phyloP scores from a whole-genome alignment of 2,329 filamentous ascomycete genomes.

The Pseudogymnoascus sp. region DNA sequence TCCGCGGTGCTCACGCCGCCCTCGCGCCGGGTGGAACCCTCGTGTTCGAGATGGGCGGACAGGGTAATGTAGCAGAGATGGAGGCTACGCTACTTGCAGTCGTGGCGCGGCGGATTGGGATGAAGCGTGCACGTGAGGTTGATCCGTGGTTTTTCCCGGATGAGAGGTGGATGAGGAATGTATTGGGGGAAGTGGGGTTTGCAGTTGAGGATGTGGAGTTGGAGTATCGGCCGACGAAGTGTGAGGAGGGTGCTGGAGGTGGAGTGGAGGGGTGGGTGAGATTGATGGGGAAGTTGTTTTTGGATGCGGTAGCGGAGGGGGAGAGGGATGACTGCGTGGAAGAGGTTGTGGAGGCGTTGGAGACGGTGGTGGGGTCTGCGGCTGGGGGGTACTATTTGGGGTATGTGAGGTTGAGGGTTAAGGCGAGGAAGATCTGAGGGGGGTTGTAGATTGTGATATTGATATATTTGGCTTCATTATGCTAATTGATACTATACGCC shows the following conservation, averaged over 20 bases:
- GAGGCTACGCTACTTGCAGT: slow-evolving; percentile 50
- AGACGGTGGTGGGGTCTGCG: slow-evolving; percentile 48
- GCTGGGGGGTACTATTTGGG: slow-evolving; percentile 52
- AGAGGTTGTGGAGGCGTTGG: slow-evolving; percentile 50
- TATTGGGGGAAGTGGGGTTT: slow-evolving; percentile 34
- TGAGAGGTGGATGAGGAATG: slow-evolving; percentile 47
- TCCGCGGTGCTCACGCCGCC: slow-evolving; percentile 23
- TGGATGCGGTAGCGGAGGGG: slow-evolving; percentile 45
- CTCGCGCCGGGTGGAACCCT: slow-evolving; percentile 53
- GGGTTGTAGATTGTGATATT: not conserved
- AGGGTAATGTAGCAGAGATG: slow-evolving; percentile 62
- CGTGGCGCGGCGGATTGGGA: slow-evolving; percentile 45
- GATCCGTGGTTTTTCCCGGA: slow-evolving; percentile 70
- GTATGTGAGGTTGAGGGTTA: slow-evolving; percentile 49
- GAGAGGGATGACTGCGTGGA: slow-evolving; percentile 47
- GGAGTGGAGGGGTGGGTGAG: slow-evolving; percentile 61
- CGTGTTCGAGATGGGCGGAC: slow-evolving; percentile 66
- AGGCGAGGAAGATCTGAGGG: slow-evolving; percentile 36
- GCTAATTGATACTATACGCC: not conserved
- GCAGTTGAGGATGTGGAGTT: slow-evolving; percentile 46
- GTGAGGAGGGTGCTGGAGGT: slow-evolving; percentile 47
- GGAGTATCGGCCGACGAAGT: slow-evolving; percentile 59
- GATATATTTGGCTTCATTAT: not conserved
- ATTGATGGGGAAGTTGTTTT: slow-evolving; percentile 54
- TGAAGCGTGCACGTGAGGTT: slow-evolving; percentile 42